A percentile compares a stretch with the other conserved stretches of the same genome.
These are phyloP conservation scores for Vanilla planifolia DNA, from an alignment of 106 monocot genomes.

Conservation along the genomic window DNA sequence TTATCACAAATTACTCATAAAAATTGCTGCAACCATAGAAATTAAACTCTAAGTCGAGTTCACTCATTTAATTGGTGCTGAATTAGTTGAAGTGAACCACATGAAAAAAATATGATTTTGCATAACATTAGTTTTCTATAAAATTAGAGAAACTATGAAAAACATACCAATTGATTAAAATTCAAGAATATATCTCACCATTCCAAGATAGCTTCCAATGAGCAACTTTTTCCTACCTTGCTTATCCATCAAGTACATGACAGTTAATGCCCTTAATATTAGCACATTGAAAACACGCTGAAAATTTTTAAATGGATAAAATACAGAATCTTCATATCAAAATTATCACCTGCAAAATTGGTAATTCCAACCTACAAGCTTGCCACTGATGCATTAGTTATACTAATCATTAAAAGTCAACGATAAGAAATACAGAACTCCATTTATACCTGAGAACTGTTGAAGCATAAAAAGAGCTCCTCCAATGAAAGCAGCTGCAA, in stretches of 20 bases:
- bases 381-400: conserved; percentile 60
- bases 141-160: no score
- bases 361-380: conserved; percentile 86
- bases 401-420: conserved; percentile 80
- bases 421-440: conserved; percentile 87
- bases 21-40: no score
- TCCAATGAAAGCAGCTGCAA: conserved; percentile 88
- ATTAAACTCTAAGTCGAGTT: no score
- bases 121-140: no score
- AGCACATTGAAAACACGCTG: conserved; percentile 9
- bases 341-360: conserved; percentile 59
- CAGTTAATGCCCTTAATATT: conserved; percentile 58
- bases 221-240: conserved; percentile 73
- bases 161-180: background rate
- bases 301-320: no score
- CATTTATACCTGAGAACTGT: conserved; percentile 95
- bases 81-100: no score
- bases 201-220: conserved; percentile 81
- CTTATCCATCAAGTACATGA: conserved; percentile 74
- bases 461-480: conserved; percentile 84
- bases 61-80: no score
- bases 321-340: background rate
- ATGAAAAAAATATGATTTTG: no score
- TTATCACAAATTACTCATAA: no score
- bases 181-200: conserved; percentile 39